Base-by-base conservation (phyloP, 1,139 yeast species). In the Suhomyces coccinellae region DNA sequence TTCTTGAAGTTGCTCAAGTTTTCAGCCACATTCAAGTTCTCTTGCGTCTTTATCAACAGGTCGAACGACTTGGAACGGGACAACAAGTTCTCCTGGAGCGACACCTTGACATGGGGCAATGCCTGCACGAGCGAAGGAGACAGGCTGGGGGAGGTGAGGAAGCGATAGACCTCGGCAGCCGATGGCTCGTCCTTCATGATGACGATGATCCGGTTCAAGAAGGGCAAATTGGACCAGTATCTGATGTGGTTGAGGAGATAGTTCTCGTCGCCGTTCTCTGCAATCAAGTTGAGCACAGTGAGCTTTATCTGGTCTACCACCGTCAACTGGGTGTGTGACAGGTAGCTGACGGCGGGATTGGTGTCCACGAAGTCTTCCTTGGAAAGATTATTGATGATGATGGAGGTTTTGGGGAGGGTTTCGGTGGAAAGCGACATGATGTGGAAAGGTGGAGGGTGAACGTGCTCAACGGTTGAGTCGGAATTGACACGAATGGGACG, bases 141-240 rank as follows among this genome's bases (percentile, higher is more conserved):
- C 20, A 46, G 36, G 11, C 44, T 36, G 17, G 50, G 50, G n/a
- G 47, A 38, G 15, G 38, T 47, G 29, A 77, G 54, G 43, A 52
- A 57, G 1, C 52, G 29, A 49, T 55, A 63, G 2, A 71, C 59
- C 10, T 52, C 47, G 11, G 43, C 26, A 0, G 80, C 77, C 3
- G 63, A 57, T 1, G 42, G 42, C 33, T 67, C 75, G 16, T 64
- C 61, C 45, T 61, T 59, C 48, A 76, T 58, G 6, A 75, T 71
- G 29, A 76, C 63, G 16, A 77, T 71, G 12, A 73, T 61, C 28
- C 82, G 57, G 40, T 60, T 63, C 42, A 76, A 60, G 44, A 71
- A 73, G 10, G 79, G 71, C 32, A 77, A 55, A 41, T 67, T 72
- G 10, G 77, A 67, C 80, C 81, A 77, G 48, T 73, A 65, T 36